These are phyloP conservation scores for Mortierella sp. DNA, from an alignment of 371 early-diverging fungal genomes.

Conservation along the genomic window DNA sequence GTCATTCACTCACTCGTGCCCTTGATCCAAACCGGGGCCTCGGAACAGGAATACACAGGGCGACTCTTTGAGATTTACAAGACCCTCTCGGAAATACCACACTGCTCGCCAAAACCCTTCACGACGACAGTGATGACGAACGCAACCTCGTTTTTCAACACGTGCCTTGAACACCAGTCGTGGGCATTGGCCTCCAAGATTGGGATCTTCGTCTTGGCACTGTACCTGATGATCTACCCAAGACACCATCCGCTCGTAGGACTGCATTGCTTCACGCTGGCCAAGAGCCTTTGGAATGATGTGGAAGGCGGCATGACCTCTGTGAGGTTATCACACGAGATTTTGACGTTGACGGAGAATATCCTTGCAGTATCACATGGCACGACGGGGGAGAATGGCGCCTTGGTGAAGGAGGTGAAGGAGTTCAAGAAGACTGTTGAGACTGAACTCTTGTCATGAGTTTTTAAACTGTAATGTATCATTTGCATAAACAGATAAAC, in stretches of 20 bases:
- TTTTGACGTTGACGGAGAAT: slow-evolving; percentile 23
- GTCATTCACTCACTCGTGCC: slow-evolving; percentile 48
- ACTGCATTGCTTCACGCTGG: slow-evolving; percentile 69
- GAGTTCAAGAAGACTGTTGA: slow-evolving; percentile 42
- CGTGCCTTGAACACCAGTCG: slow-evolving; percentile 43
- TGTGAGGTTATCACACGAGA: slow-evolving; percentile 36
- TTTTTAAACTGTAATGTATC: background rate
- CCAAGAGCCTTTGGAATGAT: slow-evolving; percentile 76
- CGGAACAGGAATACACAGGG: slow-evolving; percentile 14
- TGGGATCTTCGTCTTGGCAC: slow-evolving; percentile 70
- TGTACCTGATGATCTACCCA: slow-evolving; percentile 77
- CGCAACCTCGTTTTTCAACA: slow-evolving; percentile 48
- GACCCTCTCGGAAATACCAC: slow-evolving; percentile 21
- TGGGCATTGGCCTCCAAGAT: slow-evolving; percentile 66
- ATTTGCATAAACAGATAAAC: background rate
- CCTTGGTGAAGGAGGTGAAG: slow-evolving; percentile 31
- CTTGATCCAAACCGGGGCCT: slow-evolving; percentile 24
- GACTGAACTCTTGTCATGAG: slow-evolving; percentile 26
- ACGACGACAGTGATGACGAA: slow-evolving; percentile 53
- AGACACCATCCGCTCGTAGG: slow-evolving; percentile 80
- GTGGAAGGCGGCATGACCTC: slow-evolving; percentile 42
- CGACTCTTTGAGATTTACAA: slow-evolving; percentile 35
- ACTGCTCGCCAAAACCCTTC: slow-evolving; percentile 38
- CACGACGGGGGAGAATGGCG: slow-evolving; percentile 17
- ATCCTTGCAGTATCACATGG: slow-evolving; percentile 46